Base-by-base conservation (phyloP, 2,329 filamentous ascomycete species). In the Sphaceloma murrayae region DNA sequence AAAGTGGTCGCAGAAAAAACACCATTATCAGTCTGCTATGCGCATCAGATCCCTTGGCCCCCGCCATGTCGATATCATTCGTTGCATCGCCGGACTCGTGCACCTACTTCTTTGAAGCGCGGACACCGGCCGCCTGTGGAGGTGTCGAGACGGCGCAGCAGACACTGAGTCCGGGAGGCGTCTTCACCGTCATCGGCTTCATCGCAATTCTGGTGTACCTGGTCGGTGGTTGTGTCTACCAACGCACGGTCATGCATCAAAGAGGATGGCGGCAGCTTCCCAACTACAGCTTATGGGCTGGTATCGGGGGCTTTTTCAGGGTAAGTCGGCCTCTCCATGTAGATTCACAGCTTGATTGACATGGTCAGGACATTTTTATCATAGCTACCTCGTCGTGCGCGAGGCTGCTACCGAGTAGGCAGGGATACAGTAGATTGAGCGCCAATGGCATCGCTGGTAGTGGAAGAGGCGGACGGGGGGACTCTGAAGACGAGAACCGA, bases 181-280 rank as follows among this genome's bases (percentile, higher is more conserved):
- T 98, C 9, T 98, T 98, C 59, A 83, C 84, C 49, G 82, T 96
- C 51, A 96, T 98, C 49, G 67, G 67, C n/a, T 56, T 76, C 30
- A 79, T 82, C 43, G 84, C 88, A 7, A 73, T 95, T 27, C 67
- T 89, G 7, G 91, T 91, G 16, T 98, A 98, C 64, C 69, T 94
- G 45, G 74, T 93, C 27, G 91, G 91, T 53, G 91, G 91, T 57
- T 83, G 94, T 54, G 87, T 94, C 51, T 98, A 96, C 69, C 89
- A 95, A 64, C 78, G 91, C 48, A 93, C 86, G 22, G 88, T 98
- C 47, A 82, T 88, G 65, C 85, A 98, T 61, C 87, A 94, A 55
- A 75, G 91, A 50, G 91, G 91, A 36, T 96, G 89, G 91, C 78
- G 85, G 54, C 91, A 98, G 63, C 68, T 95, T 54, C 91, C 91